Percentiles rank a stretch among this genome's conserved stretches.
Evolutionary conservation across 805 yeast genomes (phyloP).

Genomic region (Pichia exigua): DNA sequence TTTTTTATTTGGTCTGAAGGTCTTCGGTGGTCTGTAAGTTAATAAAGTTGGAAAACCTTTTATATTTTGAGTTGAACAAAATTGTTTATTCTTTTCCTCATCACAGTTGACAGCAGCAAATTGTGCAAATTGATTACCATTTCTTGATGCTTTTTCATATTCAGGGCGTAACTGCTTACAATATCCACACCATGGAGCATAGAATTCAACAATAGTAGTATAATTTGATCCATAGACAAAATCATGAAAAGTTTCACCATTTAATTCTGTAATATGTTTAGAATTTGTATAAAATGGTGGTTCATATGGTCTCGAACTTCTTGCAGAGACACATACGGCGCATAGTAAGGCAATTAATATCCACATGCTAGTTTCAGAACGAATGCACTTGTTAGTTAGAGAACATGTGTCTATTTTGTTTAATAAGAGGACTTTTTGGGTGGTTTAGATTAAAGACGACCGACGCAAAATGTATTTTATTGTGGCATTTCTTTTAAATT

Average conservation of each 20-base stretch:
- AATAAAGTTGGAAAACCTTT: constrained; percentile 80
- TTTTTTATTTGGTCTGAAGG: constrained; percentile 7
- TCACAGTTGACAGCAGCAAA: constrained; percentile 89
- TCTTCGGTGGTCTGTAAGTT: constrained; percentile 78
- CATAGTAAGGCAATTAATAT: not conserved
- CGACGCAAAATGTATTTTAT: not conserved
- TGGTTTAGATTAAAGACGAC: not conserved
- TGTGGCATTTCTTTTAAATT: no score
- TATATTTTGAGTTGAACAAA: constrained; percentile 61
- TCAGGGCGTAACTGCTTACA: constrained; percentile 67
- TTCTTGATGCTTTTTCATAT: constrained; percentile 55
- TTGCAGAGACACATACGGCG: not conserved
- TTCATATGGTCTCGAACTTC: not conserved
- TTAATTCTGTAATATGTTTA: constrained; percentile 22
- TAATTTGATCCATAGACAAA: constrained; percentile 65
- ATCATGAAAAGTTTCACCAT: constrained; percentile 45
- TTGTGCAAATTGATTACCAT: constrained; percentile 46
- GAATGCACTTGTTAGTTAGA: not conserved
- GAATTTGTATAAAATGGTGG: constrained; percentile 19
- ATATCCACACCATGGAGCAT: constrained; percentile 98
- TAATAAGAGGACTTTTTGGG: not conserved
- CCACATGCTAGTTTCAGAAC: not conserved
- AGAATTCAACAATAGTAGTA: constrained; percentile 78
- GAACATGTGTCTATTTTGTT: not conserved
- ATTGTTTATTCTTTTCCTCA: constrained; percentile 49